These are phyloP conservation scores for Agrostemma githago DNA, from an alignment of 148 eudicot species.

Conservation along the genomic window DNA sequence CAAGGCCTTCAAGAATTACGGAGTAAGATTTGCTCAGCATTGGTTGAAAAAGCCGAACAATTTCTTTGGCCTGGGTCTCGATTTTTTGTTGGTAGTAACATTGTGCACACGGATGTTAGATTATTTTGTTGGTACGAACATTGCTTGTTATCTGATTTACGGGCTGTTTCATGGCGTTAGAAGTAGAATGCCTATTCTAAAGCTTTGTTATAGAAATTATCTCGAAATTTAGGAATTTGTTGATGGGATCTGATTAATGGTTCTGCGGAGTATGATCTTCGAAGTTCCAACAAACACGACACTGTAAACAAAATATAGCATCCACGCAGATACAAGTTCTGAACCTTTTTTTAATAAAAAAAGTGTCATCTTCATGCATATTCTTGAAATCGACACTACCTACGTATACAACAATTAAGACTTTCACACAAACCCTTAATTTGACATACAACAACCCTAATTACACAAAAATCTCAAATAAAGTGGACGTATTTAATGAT, in stretches of 20 bases:
- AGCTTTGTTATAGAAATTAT: neutral
- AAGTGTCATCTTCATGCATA: constrained; percentile 41
- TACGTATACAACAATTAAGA: too few relatives aligned
- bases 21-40: neutral
- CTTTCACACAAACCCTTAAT: too few relatives aligned
- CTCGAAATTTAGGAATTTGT: neutral
- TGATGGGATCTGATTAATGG: neutral
- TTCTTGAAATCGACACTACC: constrained; percentile 96
- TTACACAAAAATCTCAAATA: too few relatives aligned
- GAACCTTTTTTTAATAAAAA: too few relatives aligned
- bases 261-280: constrained; percentile 2
- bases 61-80: neutral
- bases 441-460: too few relatives aligned
- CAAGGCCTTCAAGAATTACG: too few relatives aligned
- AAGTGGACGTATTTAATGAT: too few relatives aligned
- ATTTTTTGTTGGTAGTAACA: too few relatives aligned
- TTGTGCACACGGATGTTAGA: too few relatives aligned
- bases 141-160: neutral
- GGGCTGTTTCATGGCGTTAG: neutral
- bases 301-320: neutral
- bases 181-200: neutral
- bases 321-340: neutral
- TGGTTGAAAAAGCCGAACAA: neutral
- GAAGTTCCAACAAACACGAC: neutral
- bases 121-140: too few relatives aligned